Evolutionary conservation across 2,329 filamentous ascomycete species (phyloP), one percentile per base, ranked within the genome.

Genomic region (Harringtonia aguacate): DNA sequence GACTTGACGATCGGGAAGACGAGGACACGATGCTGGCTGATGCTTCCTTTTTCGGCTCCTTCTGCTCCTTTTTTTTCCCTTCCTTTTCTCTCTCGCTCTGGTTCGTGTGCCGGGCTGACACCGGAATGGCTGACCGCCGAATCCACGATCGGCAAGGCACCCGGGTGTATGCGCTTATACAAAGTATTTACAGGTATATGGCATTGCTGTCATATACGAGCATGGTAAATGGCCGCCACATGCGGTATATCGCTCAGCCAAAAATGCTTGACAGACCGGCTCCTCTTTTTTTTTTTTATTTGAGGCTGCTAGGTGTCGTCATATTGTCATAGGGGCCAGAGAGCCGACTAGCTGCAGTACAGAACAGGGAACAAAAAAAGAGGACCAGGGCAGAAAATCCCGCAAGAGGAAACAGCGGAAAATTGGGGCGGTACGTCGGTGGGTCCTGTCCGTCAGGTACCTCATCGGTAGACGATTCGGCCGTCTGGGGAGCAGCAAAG

Each of bases 391-490:
- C 14, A 18, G 28, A 45, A 47, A 47, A 47, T 47, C 42, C 22
- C 46, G 46, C 46, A 47, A 37, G 15, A 31, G 20, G 24, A 44
- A 14, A 30, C 12, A 20, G 20, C 35, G 24, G 12, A 36, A 20
- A 33, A 24, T 22, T 43, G 41, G 42, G 15, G 49, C 53, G 52
- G 43, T 58, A 57, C 56, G 28, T 43, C 18, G 36, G 48, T 48
- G 51, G 53, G 41, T 42, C 50, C 41, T 27, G 42, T 30, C 46
- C 43, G 42, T 37, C 41, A 60, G 48, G 59, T 60, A 60, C 56
- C 53, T 54, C 46, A 40, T 46, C 18, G 35, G 41, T 47, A 43
- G 41, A 45, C 49, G 48, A 50, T 52, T 48, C 55, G 50, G 39
- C 49, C 46, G 40, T 46, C 40, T 46, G 49, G 46, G 49, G 51